Base-by-base conservation (phyloP, 2,329 filamentous ascomycete species). In the Cercospora sojina region DNA sequence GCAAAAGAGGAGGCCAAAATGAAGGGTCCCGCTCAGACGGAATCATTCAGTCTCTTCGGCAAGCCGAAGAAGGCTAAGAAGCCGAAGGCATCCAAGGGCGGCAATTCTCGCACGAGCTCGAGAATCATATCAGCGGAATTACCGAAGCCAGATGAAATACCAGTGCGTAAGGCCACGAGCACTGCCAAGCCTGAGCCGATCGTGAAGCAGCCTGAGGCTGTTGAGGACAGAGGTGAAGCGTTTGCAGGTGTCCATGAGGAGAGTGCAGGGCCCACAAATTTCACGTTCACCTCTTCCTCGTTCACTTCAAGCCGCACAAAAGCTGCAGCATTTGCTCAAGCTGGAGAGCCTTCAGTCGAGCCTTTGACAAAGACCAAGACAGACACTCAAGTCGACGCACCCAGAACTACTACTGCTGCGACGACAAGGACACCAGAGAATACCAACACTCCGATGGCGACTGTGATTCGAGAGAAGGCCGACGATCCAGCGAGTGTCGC, bases 101-200 rank as follows among this genome's bases (percentile, higher is more conserved):
- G 20, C 53, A 51, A 41, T n/a, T 56, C 64, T 55, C 47, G 59
- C 5, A 43, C 38, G 23, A 55, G 31, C 38, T 57, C 38, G n/a
- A 16, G 47, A 27, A 9, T 38, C 10, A 57, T n/a, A 25, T 55
- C 55, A 32, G 47, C 43, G 23, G 38, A 59, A 18, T 49, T 62
- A 25, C 59, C 62, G 16, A 58, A 41, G 62, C 62, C 62, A 57
- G 60, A 63, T 8, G 23, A 53, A 10, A 47, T 25, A n/a, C 60
- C 49, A 27, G 8, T 47, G 51, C 58, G 61, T 8, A 49, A 90
- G 93, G 51, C 23, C 20, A 63, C 29, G 16, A 38, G 13, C 49
- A 57, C 23, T 25, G 49, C 58, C 8, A 49, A 23, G 47, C 35
- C 57, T 43, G 27, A 23, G 32, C 20, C 59, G 29, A 55, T 65